Evolutionary conservation across 2,329 filamentous ascomycete species (phyloP), one percentile per base, ranked within the genome.

Genomic region (Microsporum audouinii): DNA sequence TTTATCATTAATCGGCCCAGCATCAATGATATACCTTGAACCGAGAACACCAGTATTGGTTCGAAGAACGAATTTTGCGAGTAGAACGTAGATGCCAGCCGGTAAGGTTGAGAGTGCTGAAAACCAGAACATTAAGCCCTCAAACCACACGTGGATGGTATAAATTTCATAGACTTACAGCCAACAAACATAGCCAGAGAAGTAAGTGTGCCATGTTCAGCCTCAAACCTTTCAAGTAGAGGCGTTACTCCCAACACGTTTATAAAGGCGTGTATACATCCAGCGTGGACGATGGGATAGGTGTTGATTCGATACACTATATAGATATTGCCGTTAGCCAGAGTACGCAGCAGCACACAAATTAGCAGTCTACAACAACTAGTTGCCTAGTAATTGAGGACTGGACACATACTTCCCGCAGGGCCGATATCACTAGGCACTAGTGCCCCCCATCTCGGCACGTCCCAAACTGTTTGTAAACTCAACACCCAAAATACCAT

Each of bases 231-330:
- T 75, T 96, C 92, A 72, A 99, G 77, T 58, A 99, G 79, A n/a
- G 94, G 94, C 43, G 87, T 86, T 64, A 97, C 73, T 27, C 90
- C 88, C 65, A 95, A 59, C 29, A 90, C 73, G 74, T 97, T 96
- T 70, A 95, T 77, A 59, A 91, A 70, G 63, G 87, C 81, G 74
- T 97, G 94, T 67, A 96, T 78, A 71, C 95, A 81, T 68, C 87
- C 88, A 51, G 84, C 74, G 72, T 99, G 94, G 63, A 96, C 85
- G 61, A 99, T 79, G 0, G 91, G 90, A 71, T 90, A 99, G 0
- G 92, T 95, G 71, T 96, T 96, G 39, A 95, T 81, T 63, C 94
- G 86, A 75, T 96, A 92, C 78, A 95, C 91, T 96, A 72, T 59
- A 59, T 34, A 7, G 41, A 14, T 36, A 53, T 10, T 34, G 2